phyloP scores from a whole-genome alignment of 192 early-diverging fungal species.

The Entomortierella beljakovae region DNA sequence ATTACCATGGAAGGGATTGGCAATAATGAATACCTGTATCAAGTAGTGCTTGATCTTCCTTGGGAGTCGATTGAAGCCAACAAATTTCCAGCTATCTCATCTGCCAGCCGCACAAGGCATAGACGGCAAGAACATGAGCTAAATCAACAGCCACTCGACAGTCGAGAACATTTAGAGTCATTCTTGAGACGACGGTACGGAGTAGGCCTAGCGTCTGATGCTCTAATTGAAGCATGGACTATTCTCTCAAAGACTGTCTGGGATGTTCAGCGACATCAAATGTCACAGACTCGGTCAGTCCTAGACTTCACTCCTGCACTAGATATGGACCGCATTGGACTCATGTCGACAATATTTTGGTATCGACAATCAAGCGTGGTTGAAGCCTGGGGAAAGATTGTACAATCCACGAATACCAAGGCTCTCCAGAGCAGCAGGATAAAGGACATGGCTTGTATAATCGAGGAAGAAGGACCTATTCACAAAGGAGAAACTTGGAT shows the following conservation, averaged over 20 bases:
- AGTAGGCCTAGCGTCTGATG: conserved; percentile 7
- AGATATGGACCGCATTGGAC: conserved; percentile 28
- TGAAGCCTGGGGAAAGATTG: conserved; percentile 22
- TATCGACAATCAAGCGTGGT: conserved; percentile 31
- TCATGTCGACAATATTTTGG: conserved; percentile 29
- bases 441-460: conserved; percentile 1
- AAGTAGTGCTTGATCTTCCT: conserved; percentile 43
- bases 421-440: background rate
- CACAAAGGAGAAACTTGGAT: no score
- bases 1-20: conserved; percentile 54
- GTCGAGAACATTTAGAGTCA: conserved; percentile 14
- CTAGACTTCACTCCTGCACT: conserved; percentile 23
- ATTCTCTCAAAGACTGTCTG: conserved; percentile 37
- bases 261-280: conserved; percentile 16
- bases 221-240: conserved; percentile 29
- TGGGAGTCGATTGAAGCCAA: conserved; percentile 33
- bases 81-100: background rate
- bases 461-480: no score
- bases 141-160: conserved; percentile 8
- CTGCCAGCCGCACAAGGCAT: background rate
- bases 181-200: conserved; percentile 38
- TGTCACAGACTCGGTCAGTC: conserved; percentile 30
- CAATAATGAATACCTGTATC: conserved; percentile 53
- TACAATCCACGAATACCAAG: conserved; percentile 26
- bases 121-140: background rate